Base-by-base conservation (phyloP, 1,139 yeast genomes). In the Saccharomyces hybrid region DNA sequence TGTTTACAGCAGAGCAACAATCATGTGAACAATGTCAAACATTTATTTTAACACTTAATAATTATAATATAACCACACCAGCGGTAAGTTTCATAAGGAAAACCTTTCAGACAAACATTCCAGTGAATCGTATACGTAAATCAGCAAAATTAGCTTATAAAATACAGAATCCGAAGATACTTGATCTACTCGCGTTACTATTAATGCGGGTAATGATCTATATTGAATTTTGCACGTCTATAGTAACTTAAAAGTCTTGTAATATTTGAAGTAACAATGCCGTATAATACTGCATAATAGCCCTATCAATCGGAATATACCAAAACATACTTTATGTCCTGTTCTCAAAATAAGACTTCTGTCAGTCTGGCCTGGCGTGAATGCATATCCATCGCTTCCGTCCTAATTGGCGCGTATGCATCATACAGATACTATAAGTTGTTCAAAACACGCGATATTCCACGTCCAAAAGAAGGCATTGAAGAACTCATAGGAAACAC, bases 401-500 rank as follows among this genome's bases (percentile, higher is more conserved):
- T 38, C 44, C 13, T 38, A 16, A 38, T 38, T 20, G 44, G 44
- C 44, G 25, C 44, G 13, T 38, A 38, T 38, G 25, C 25, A 16
- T 38, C 44, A 13, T 38, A 38, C 25, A 38, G 11, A 38, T 38
- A 38, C 16, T 38, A 38, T 38, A 38, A 38, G 13, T 8, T 38
- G 20, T 38, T 25, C 25, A 38, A 20, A 20, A 20, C 44, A 20
- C 44, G 20, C 8, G 44, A 38, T 38, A 20, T 38, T 9, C 44
- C 44, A 20, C 44, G 25, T 16, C 44, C 44, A 38, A 38, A 38
- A 16, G 56, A 65, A 6, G 84, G 83, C 25, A 72, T 85, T 0
- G 81, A 80, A 26, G 84, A 79, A 23, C 78, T 90, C 28, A 89
- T 93, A 34, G 99, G 99, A 0, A 83, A 90, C 70, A 93, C 99